Evolutionary conservation across 2,329 filamentous ascomycete species (phyloP), one percentile per base, ranked within the genome.

Genomic region (Aspergillus ustus): DNA sequence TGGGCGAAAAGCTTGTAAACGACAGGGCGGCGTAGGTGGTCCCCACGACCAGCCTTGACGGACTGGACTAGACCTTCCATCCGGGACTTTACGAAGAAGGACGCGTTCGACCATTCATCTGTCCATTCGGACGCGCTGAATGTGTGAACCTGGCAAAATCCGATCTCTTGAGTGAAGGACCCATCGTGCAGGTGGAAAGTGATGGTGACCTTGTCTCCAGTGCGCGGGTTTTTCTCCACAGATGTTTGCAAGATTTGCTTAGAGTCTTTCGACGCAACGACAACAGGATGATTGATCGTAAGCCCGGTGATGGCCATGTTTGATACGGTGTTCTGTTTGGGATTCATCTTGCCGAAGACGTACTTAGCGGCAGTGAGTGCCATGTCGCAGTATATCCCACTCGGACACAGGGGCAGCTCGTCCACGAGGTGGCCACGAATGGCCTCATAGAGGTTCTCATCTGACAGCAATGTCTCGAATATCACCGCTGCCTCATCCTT

Each of bases 361-460:
- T 91, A 91, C 71, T 90, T 84, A 66, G 85, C 85, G 49, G 89
- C 77, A 2, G 88, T 90, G 74, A 85, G 83, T 9, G 85, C 86
- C 75, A 90, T 89, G 63, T 90, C 88, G 15, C 84, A 85, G 64
- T 89, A 86, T 50, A 88, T 68, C 48, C 77, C 78, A 29, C 89
- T 90, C 7, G 90, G 87, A 69, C 87, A 89, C 17, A 91, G 81
- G 48, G 85, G 82, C 60, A 84, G 83, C 52, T 87, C 88, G 70
- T 91, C 90, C 72, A 91, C 87, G 69, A 87, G 77, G 72, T 91
- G 89, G 34, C 89, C 89, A 52, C 81, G 81, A 60, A 89, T 85
- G 8, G 87, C 82, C 43, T 83, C 81, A 70, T 85, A 84, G 25
- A 91, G 80, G 67, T 90, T 86, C 40, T 85, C 82, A 40, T 89